Evolutionary conservation across 768 basidiomycete species (phyloP).

Genomic region (Rhodotorula taiwanensis): DNA sequence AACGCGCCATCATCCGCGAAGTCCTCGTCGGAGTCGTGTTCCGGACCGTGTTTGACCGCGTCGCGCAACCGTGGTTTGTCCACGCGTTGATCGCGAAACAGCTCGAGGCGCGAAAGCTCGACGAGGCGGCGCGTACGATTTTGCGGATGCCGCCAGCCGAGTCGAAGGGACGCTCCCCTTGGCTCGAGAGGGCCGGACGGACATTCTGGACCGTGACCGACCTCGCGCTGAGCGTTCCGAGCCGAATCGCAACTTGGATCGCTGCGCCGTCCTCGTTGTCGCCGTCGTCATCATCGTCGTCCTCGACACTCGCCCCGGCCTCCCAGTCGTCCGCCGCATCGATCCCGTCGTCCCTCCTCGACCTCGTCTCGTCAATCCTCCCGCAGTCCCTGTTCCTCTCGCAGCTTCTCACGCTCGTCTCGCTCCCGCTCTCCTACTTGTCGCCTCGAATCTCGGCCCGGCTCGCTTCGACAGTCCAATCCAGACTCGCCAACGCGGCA

Average conservation of each 20-base stretch:
- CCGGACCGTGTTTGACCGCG: constrained; percentile 52
- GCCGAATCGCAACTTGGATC: background rate
- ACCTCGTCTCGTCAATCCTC: constrained; percentile 41
- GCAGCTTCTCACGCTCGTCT: constrained; percentile 47
- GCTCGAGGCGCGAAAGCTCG: constrained; percentile 51
- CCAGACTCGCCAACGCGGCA: constrained; percentile 52
- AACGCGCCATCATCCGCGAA: constrained; percentile 79
- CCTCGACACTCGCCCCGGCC: constrained; percentile 55
- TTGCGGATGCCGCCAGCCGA: no score
- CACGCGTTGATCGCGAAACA: constrained; percentile 62
- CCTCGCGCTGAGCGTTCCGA: no score
- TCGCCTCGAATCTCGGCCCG: constrained; percentile 58
- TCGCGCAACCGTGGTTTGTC: constrained; percentile 87
- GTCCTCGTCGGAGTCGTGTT: constrained; percentile 70
- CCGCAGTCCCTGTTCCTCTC: constrained; percentile 52
- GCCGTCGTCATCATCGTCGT: constrained; percentile 45
- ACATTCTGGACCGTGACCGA: no score
- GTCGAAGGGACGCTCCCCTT: no score
- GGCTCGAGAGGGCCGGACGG: constrained; percentile 38
- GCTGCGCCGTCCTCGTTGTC: background rate
- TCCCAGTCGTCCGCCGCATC: constrained; percentile 55
- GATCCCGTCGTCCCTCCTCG: background rate
- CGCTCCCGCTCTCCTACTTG: constrained; percentile 51
- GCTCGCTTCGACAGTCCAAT: constrained; percentile 61
- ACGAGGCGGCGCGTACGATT: constrained; percentile 5